A percentile compares a stretch with the other conserved stretches of the same genome.
Evolutionary conservation across 805 yeast genomes (phyloP).

Genomic region (Saccharomycopsis sp.): DNA sequence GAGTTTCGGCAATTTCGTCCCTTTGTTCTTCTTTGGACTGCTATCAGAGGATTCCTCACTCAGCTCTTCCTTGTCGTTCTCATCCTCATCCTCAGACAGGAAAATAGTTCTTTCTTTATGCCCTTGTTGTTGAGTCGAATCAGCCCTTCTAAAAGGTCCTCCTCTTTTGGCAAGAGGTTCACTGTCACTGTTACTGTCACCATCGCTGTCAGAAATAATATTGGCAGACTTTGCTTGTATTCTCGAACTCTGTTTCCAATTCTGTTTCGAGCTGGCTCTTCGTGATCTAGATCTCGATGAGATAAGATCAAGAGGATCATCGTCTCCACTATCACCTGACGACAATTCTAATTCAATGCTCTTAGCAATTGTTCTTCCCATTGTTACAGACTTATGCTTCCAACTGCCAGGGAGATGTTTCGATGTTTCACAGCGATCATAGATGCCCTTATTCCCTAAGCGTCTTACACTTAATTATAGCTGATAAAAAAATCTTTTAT

Average conservation of each 20-base stretch:
- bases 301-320: neutral
- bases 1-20: neutral
- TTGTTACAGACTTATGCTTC: neutral
- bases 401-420: too few species aligned
- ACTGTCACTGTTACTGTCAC: neutral
- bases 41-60: neutral
- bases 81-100: neutral
- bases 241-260: neutral
- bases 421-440: too few species aligned
- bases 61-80: neutral
- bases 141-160: neutral
- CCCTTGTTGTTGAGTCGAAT: neutral
- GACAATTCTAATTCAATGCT: neutral
- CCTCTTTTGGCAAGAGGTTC: neutral
- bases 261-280: neutral
- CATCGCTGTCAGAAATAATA: neutral
- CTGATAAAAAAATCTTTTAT: too few species aligned
- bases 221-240: neutral
- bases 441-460: too few species aligned
- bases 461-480: too few species aligned
- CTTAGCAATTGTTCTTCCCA: neutral
- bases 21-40: neutral
- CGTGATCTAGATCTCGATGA: neutral
- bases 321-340: neutral
- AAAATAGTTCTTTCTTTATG: neutral